Conservation (phyloP, 225 moss, liverwort and hornwort genomes). For the Lunularia cruciata region DNA sequence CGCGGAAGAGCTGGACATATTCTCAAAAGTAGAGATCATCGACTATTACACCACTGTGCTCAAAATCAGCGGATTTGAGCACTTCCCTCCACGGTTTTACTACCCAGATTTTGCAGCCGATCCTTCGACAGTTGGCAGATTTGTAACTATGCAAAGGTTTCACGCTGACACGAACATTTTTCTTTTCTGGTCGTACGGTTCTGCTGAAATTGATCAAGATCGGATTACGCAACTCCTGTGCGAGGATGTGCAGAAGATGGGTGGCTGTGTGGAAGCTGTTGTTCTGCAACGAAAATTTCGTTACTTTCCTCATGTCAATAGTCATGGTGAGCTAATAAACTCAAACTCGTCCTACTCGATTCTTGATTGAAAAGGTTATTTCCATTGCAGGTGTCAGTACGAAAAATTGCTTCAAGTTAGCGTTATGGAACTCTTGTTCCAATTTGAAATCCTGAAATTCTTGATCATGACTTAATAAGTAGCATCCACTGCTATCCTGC, state of each 20-base stretch:
- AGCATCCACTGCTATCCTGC: too few species aligned
- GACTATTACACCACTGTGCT: constrained; percentile 50
- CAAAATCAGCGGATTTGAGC: constrained; percentile 36
- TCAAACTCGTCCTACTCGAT: too few species aligned
- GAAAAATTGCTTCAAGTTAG: too few species aligned
- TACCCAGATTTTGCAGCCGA: constrained; percentile 34
- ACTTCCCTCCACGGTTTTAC: constrained; percentile 41
- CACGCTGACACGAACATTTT: constrained; percentile 40
- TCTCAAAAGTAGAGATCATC: constrained; percentile 38
- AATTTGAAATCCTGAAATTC: too few species aligned
- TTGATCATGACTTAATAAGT: too few species aligned
- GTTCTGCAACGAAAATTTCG: constrained; percentile 39
- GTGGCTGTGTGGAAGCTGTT: constrained; percentile 29
- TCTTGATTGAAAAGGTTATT: too few species aligned
- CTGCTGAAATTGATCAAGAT: constrained; percentile 28
- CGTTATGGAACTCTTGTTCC: too few species aligned
- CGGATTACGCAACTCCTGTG: constrained; percentile 32
- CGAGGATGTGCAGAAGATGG: constrained; percentile 37
- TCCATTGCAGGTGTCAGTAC: too few species aligned
- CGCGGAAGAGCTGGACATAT: constrained; percentile 28
- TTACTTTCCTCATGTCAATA: constrained; percentile 44
- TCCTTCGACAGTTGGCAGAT: constrained; percentile 33
- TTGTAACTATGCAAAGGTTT: constrained; percentile 44
- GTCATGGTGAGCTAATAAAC: constrained; percentile 32
- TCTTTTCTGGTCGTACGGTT: constrained; percentile 50